Conservation (phyloP, 2,329 filamentous ascomycete genomes). For the Leptographium lundbergii region DNA sequence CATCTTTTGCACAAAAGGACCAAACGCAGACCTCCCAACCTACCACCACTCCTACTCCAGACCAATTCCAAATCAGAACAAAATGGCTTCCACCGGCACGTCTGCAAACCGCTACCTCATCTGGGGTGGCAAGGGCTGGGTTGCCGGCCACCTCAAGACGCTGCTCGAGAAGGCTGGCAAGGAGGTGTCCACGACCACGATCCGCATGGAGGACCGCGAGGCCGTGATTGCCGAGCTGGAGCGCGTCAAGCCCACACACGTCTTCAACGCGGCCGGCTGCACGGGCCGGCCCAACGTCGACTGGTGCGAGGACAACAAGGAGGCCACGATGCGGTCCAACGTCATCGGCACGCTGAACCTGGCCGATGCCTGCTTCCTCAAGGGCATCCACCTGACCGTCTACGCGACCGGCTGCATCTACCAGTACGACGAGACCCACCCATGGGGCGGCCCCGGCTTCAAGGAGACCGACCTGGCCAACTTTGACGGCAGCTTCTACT, state of each 20-base stretch:
- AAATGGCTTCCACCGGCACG: slow-evolving; percentile 8
- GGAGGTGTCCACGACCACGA: slow-evolving; percentile 45
- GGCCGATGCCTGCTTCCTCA: slow-evolving; percentile 45
- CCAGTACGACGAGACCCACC: slow-evolving; percentile 47
- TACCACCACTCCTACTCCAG: neutral
- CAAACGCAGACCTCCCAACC: neutral
- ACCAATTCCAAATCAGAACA: slow-evolving; percentile 1
- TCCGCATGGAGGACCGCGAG: slow-evolving; percentile 53
- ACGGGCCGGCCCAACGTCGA: slow-evolving; percentile 58
- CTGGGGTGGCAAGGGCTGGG: slow-evolving; percentile 52
- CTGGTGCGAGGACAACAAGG: slow-evolving; percentile 59
- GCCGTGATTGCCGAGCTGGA: slow-evolving; percentile 43
- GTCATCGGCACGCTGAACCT: slow-evolving; percentile 53
- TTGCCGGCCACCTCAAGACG: slow-evolving; percentile 46
- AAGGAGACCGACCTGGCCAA: slow-evolving; percentile 50
- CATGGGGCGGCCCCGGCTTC: slow-evolving; percentile 46
- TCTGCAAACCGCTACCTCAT: slow-evolving; percentile 40
- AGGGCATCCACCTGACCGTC: slow-evolving; percentile 49
- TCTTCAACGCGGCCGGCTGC: slow-evolving; percentile 53
- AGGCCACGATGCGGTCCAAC: slow-evolving; percentile 54
- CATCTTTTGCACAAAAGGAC: neutral
- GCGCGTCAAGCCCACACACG: slow-evolving; percentile 49
- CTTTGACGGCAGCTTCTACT: slow-evolving; percentile 57
- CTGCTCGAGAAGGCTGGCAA: slow-evolving; percentile 48
- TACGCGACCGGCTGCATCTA: slow-evolving; percentile 59